Evolutionary conservation across 2,329 filamentous ascomycete species (phyloP).

Genomic region (Gaeumannomyces sp.): DNA sequence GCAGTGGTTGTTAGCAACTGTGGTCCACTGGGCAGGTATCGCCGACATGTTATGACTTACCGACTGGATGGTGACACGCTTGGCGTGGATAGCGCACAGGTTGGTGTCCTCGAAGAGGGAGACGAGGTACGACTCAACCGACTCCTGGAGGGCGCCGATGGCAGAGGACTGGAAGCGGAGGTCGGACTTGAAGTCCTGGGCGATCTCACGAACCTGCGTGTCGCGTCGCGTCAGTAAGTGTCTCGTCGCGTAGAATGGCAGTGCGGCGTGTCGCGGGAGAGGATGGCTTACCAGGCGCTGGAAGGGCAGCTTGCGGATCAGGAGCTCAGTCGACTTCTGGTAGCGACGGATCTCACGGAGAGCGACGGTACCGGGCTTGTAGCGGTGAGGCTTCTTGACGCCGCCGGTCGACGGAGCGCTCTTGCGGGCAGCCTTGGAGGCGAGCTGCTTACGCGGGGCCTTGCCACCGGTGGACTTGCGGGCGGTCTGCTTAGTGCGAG

Average conservation of each 20-base stretch:
- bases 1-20: conserved; percentile 47
- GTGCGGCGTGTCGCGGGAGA: background rate
- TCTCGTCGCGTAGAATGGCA: conserved; percentile 14
- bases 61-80: conserved; percentile 96
- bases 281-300: conserved; percentile 68
- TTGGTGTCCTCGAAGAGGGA: conserved; percentile 98
- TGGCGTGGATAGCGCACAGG: conserved; percentile 96
- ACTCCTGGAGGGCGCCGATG: conserved; percentile 96
- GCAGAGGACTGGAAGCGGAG: conserved; percentile 97
- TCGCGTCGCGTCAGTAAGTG: background rate
- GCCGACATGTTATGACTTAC: conserved; percentile 27
- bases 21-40: background rate
- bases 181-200: conserved; percentile 90
- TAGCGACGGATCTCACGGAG: conserved; percentile 98
- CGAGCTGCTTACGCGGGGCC: conserved; percentile 89
- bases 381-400: conserved; percentile 91
- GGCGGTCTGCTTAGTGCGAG: conserved; percentile 61
- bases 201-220: conserved; percentile 77
- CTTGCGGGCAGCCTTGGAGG: conserved; percentile 98
- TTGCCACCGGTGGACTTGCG: conserved; percentile 77
- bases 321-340: conserved; percentile 93
- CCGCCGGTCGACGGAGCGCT: conserved; percentile 92
- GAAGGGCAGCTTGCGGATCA: conserved; percentile 97
- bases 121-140: conserved; percentile 96
- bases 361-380: conserved; percentile 92